Base-by-base conservation (phyloP, 345 rosid genomes). In the Linum trigynum region DNA sequence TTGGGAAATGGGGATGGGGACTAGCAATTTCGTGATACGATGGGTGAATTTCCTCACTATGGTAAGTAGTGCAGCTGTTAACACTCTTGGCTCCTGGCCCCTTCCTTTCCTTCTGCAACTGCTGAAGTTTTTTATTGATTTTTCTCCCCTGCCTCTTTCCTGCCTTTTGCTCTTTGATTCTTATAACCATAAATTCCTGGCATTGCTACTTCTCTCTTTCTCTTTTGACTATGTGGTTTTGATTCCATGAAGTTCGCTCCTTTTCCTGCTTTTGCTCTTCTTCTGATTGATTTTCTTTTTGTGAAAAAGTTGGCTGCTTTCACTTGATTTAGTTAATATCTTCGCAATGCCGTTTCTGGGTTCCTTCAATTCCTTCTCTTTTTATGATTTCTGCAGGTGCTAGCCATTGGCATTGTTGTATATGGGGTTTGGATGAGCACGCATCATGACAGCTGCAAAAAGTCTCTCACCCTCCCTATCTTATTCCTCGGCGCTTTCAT, bases 351-450 rank as follows among this genome's bases (percentile, higher is more conserved):
- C 64, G 64, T 59, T 57, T 39, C 39, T 23, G 2, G 37, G 10
- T 50, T 69, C 39, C 2, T 45, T 42, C 6, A 17, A 3, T 53
- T 61, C 53, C 63, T 57, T 39, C 55, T 4, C 7, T 6, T 42
- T 43, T 40, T 0, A 23, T 23, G 32, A 23, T 48, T 2, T 3
- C 2, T 48, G 86, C 81, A 92, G 98, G 82, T 92, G 59, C 70
- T 90, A 78, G 89, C 96, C 40, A 75, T 85, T 66, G 83, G 82
- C 72, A 81, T 92, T 42, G 71, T 87, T 55, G 78, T 85, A 51
- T 89, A 84, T 69, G 98, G 97, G 63, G 91, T 89, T 63, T 92
- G 97, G 98, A 86, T 92, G 96, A 87, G 96, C 83, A 81, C 91
- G 67, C 96, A 87, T 69, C 81, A 86, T 55, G 98, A 92, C 75